phyloP scores from a whole-genome alignment of 2,329 filamentous ascomycete genomes.

The Dichotomopilus funicola region DNA sequence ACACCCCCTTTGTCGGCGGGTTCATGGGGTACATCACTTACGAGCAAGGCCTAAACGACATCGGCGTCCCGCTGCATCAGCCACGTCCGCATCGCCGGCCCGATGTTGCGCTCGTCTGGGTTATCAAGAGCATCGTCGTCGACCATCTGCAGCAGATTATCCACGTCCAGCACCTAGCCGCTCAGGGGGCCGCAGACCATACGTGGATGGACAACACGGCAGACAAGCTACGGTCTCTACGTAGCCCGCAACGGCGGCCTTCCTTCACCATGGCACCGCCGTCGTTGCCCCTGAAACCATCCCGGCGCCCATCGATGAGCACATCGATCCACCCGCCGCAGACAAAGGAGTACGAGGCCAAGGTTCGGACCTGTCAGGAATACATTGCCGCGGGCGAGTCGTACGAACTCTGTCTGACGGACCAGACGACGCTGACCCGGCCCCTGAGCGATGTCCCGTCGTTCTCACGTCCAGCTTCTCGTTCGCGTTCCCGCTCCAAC shows the following conservation, averaged over 20 bases:
- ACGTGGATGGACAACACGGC: conserved; percentile 41
- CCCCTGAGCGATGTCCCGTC: conserved; percentile 30
- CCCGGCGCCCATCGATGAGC: conserved; percentile 14
- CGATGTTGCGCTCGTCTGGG: conserved; percentile 70
- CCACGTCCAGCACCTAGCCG: conserved; percentile 61
- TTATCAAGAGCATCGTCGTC: conserved; percentile 69
- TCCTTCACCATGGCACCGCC: background rate
- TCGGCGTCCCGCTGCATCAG: conserved; percentile 38
- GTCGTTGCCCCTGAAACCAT: background rate
- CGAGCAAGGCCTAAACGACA: conserved; percentile 66
- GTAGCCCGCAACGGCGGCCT: background rate
- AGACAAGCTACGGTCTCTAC: conserved; percentile 24
- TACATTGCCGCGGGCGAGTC: conserved; percentile 71
- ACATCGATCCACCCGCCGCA: conserved; percentile 35
- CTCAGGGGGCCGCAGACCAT: conserved; percentile 29
- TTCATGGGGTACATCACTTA: conserved; percentile 82
- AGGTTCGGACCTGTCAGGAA: conserved; percentile 63
- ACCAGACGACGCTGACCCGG: conserved; percentile 58
- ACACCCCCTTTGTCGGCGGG: conserved; percentile 67
- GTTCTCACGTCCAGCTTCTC: conserved; percentile 52
- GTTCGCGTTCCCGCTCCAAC: too few species aligned
- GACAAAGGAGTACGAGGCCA: conserved; percentile 51
- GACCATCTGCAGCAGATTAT: conserved; percentile 59
- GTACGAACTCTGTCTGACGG: conserved; percentile 80
- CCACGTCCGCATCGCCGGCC: conserved; percentile 42